Evolutionary conservation across 2,329 filamentous ascomycete genomes (phyloP), one percentile per base, ranked within the genome.

Genomic region (Fusarium sp.): DNA sequence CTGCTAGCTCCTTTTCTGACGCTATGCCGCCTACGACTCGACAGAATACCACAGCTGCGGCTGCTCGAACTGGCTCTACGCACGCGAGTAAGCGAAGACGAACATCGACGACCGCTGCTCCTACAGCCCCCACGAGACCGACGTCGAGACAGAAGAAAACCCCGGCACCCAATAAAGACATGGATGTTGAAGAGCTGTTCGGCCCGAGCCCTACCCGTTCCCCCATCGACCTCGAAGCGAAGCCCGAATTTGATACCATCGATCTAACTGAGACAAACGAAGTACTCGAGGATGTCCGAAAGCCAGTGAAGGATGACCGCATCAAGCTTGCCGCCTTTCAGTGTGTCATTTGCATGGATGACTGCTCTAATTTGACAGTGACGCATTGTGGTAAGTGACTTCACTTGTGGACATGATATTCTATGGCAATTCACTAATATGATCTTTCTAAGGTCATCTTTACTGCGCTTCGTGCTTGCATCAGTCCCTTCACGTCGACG

Each of bases 291-390:
- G 78, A 84, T 47, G 75, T 84, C n/a, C 77, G 79, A 61, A 80
- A 81, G 63, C 81, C 81, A 13, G 80, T 83, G 55, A 80, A 81
- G 49, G 84, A 86, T 50, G 86, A 84, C 13, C 82, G 78, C 50
- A 76, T 83, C 73, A 88, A 86, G 75, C 77, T 91, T 18, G 81
- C 83, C 43, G 80, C 81, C 6, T 89, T 90, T 47, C 87, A 91
- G 77, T 91, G 89, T 66, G 87, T 89, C 42, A 91, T 91, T 60
- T 91, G 89, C 77, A 89, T 91, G 87, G 89, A 91, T 63, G 83
- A 88, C 64, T 85, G 83, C 26, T 85, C 83, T 3, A 80, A 82
- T 28, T 72, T 91, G 63, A 90, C 88, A 2, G 85, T 90, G 44
- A 91, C 89, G 5, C 87, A 90, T 76, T 91, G 89, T 77, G 89